Evolutionary conservation across 768 basidiomycete species (phyloP), one percentile per base, ranked within the genome.

Genomic region (Zangia roseola): DNA sequence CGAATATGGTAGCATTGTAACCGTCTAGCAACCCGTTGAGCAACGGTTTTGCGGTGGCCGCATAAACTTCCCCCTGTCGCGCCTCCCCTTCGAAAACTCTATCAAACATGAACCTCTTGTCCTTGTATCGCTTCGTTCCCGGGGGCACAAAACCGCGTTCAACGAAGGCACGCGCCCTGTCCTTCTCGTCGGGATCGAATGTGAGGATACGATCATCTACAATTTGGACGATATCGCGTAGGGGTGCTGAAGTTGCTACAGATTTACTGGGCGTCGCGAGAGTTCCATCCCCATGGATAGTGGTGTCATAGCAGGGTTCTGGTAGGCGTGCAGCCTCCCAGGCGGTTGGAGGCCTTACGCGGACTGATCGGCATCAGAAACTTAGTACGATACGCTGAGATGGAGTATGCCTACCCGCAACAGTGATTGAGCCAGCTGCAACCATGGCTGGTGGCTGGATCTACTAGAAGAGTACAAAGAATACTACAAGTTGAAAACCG

Each of bases 51-150:
- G 93, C 80, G 10, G 94, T 97, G 41, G 83, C 73, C 56, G 86
- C 83, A 62, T 92, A 98, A 9, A 99, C 90, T 45, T 92, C 89
- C 54, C 81, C 81, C 70, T 99, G 97, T 17, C 74, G 75, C 37
- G 89, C 80, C 40, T 88, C 81, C 62, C 86, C 82, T 55, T 84
- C 79, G 63, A 97, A 95, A 34, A 99, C 94, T 45, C 78, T 81
- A 69, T 99, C 97, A 68, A 98, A 99, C 79, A 95, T 92, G 72
- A 97, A 99, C 55, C 94, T 80, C 64, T 87, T 87, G 71, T 98
- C 94, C 69, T 97, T 97, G 76, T 95, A 94, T 54, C 94, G 82
- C 66, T 93, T 94, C 36, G 89, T 90, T 38, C 91, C 86, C 0
- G 89, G 88, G 31, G 88, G 88, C 58, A 91, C 59, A 60, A 91